Evolutionary conservation across 2,329 filamentous ascomycete species (phyloP).

Genomic region (Stemphylium beticola): DNA sequence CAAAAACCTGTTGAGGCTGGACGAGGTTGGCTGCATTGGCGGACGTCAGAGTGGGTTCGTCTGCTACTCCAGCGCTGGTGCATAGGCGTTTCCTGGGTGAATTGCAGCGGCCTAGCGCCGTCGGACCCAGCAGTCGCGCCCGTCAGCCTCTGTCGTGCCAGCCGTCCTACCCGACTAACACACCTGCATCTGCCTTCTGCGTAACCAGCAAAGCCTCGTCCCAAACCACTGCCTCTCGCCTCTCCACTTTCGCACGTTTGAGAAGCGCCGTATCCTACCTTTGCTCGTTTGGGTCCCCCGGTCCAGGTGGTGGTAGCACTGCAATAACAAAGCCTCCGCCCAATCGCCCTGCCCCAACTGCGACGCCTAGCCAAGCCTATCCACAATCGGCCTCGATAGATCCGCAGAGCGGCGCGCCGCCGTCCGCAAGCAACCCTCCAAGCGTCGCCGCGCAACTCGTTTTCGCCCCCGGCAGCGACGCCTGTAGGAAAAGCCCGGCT

Average conservation of each 20-base stretch:
- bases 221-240: not conserved
- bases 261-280: not conserved
- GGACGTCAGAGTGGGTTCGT: slow-evolving; percentile 19
- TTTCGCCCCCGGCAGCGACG: slow-evolving; percentile 14
- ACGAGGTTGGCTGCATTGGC: slow-evolving; percentile 11
- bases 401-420: slow-evolving; percentile 23
- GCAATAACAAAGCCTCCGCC: slow-evolving; percentile 5
- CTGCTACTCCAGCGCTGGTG: slow-evolving; percentile 1
- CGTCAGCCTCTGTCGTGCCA: slow-evolving; percentile 23
- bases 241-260: not conserved
- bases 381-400: slow-evolving; percentile 10
- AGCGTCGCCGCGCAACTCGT: slow-evolving; percentile 7
- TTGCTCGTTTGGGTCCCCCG: not conserved
- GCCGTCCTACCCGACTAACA: slow-evolving; percentile 15
- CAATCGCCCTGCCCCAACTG: not conserved
- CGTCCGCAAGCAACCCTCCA: slow-evolving; percentile 1
- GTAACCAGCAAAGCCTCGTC: not conserved
- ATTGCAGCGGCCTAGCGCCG: slow-evolving; percentile 10
- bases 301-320: not conserved
- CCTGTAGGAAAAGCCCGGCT: slow-evolving; percentile 6
- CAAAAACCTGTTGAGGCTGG: slow-evolving; percentile 17
- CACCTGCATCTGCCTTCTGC: slow-evolving; percentile 6
- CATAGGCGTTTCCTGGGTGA: slow-evolving; percentile 13
- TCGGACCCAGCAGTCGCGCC: slow-evolving; percentile 8
- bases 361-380: slow-evolving; percentile 4